Evolutionary conservation across 129 eudicot species (phyloP), one percentile per base, ranked within the genome.

Genomic region (Mikania micrantha): DNA sequence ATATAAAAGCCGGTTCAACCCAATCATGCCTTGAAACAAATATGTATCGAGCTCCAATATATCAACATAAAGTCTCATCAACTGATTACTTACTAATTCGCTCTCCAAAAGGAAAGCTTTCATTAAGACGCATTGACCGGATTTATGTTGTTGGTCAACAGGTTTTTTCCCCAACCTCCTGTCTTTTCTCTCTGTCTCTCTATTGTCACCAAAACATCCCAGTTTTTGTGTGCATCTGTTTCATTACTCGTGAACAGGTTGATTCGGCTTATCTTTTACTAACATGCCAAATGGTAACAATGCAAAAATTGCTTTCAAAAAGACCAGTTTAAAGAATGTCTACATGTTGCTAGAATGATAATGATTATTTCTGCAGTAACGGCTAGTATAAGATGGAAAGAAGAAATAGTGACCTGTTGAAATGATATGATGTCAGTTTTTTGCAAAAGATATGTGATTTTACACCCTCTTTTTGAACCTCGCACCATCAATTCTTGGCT

Each of bases 141-240:
- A 77, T 88, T 66, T 82, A 86, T 73, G 98, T 86, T 76, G 98
- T 83, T 75, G 98, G 96, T 57, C 98, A 93, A 69, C 98, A 93
- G 98, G 98, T 91, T 48, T 17, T 32, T 67, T 29, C 9, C 12
- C 1, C 35, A 57, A 42, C 8, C 17, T 19, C 3, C 48, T 35
- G 34, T 54, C 17, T 48, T 64, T 6, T 34, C 4, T 41, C 19
- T 32, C 8, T 9, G 56, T 12, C 6, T 54, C 7, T 34, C 31
- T 9, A 57, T 39, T 35, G 31, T n/a, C 21, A 16, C 19, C 0
- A 32, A 7, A 3, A 32, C 36, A 52, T 52, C 59, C 59, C 12
- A 50, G 0, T 19, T 9, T 50, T 50, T 50, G 1, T 7, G 21
- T 0, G 6, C 7, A 5, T 48, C 56, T 48, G 36, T 1, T 17